Conservation (phyloP, 352 stramenopile genomes). For the Globisporangium rhizosaccharum region DNA sequence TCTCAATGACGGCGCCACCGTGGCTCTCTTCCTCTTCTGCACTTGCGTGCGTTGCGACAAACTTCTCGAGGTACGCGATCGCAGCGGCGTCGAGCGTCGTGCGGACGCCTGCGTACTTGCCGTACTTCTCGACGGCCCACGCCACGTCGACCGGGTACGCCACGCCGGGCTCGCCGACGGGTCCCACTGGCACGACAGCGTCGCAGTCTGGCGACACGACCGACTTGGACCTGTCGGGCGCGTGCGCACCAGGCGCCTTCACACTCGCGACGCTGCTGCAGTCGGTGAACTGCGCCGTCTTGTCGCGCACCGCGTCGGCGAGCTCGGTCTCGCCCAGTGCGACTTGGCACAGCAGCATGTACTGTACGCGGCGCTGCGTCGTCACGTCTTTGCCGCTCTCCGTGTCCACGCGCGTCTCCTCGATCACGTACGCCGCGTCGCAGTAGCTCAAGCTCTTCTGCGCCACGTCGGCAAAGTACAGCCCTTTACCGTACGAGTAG, state of each 20-base stretch:
- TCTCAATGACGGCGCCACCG: too few species aligned
- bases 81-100: constrained; percentile 2
- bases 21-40: too few species aligned
- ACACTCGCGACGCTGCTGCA: constrained; percentile 44
- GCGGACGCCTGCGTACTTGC: constrained; percentile 29
- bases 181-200: constrained; percentile 43
- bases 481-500: constrained; percentile 79
- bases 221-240: constrained; percentile 36
- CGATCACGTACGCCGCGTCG: constrained; percentile 44
- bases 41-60: too few species aligned
- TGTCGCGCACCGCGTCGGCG: constrained; percentile 21
- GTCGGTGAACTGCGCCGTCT: constrained; percentile 25
- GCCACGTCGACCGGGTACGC: constrained; percentile 32
- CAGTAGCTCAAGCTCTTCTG: constrained; percentile 80
- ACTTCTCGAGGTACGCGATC: too few species aligned
- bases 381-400: constrained; percentile 30
- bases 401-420: constrained; percentile 9
- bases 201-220: constrained; percentile 56
- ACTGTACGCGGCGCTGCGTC: constrained; percentile 38
- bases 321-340: constrained; percentile 42
- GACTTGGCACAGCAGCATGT: constrained; percentile 75
- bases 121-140: constrained; percentile 45
- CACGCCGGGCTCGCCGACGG: constrained; percentile 36
- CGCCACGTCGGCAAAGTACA: constrained; percentile 83
- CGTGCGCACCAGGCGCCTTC: constrained; percentile 38